These are phyloP conservation scores for Ganoderma resinaceum DNA, from an alignment of 1,284 basidiomycete genomes.

Conservation along the genomic window DNA sequence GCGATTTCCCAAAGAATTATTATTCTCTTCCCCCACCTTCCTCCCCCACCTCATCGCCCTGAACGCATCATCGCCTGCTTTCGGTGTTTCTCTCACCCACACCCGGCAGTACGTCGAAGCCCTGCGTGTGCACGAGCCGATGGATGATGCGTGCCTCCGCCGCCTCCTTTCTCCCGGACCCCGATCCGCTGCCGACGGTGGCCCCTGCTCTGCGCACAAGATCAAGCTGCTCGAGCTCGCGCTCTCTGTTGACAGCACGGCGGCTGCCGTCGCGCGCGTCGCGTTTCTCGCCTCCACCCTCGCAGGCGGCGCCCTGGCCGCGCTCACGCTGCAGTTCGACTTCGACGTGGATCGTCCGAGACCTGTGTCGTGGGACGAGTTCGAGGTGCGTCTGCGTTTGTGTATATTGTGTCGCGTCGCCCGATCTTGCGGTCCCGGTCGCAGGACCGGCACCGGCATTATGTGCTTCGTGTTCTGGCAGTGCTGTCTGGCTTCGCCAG, in stretches of 20 bases:
- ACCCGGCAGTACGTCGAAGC: conserved; percentile 14
- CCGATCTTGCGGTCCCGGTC: not conserved
- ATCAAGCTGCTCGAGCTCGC: conserved; percentile 23
- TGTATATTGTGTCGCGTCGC: not conserved
- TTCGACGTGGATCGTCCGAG: conserved; percentile 13
- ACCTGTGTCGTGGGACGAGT: conserved; percentile 25
- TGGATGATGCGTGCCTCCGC: conserved; percentile 15
- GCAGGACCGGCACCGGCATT: conserved; percentile 7
- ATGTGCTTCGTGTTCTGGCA: conserved; percentile 1
- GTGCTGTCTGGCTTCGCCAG: not conserved
- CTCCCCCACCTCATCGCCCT: conserved; percentile 27
- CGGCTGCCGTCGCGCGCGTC: conserved; percentile 20
- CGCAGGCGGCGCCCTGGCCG: conserved; percentile 15
- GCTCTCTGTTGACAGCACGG: conserved; percentile 17
- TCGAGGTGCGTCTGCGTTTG: conserved; percentile 23
- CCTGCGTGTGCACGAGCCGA: conserved; percentile 25
- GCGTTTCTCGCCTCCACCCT: conserved; percentile 24
- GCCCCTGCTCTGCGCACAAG: not conserved
- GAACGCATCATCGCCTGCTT: conserved; percentile 16
- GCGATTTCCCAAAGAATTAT: conserved; percentile 14
- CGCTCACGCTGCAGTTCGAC: conserved; percentile 26
- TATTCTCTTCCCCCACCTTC: conserved; percentile 19
- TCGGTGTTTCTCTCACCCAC: conserved; percentile 5
- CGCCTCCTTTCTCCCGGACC: conserved; percentile 4
- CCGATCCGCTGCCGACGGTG: not conserved